Base-by-base conservation (phyloP, 345 rosid genomes). In the Sisymbrium altissimum region DNA sequence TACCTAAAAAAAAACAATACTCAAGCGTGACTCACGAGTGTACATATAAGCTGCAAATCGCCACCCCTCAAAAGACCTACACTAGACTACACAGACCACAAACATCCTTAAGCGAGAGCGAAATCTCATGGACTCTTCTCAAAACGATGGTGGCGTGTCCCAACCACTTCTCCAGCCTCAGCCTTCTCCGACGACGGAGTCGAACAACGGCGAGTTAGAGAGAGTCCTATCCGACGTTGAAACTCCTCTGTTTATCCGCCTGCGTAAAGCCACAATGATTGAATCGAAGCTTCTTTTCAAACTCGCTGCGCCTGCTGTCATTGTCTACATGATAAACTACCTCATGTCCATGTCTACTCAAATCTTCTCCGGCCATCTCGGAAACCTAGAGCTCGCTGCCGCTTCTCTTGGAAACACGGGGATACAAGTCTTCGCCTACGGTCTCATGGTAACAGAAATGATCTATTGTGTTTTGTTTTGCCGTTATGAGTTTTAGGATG, bases 331-430 rank as follows among this genome's bases (percentile, higher is more conserved):
- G 83, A 83, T 86, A 45, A 83, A 83, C 80, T 77, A 80, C 54
- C 17, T 84, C 55, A 81, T 87, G 81, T 83, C 91, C 52, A 83
- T 78, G 86, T 81, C 87, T 49, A 82, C 88, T 19, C 86, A 78
- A 32, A 74, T 87, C 35, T 82, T 85, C 66, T 74, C 82, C 30
- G 88, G 91, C 54, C 88, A 82, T 38, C 88, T 87, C 35, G 87
- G 86, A 5, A 85, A 82, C 74, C 84, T 85, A 11, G 82, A 87
- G 56, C 91, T 84, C 7, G 87, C 86, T 11, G 88, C 82, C 36
- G 81, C 84, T 53, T 87, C 88, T 29, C 84, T 87, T 0, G 91
- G 91, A 27, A 87, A 85, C 80, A 81, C 82, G 29, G 87, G 88
- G 52, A 76, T 87, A 64, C 86, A 87, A 76, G 23, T 83, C 13